Base-by-base conservation (phyloP, 495 filamentous ascomycete species). In the Rostrohypoxylon terebratum region DNA sequence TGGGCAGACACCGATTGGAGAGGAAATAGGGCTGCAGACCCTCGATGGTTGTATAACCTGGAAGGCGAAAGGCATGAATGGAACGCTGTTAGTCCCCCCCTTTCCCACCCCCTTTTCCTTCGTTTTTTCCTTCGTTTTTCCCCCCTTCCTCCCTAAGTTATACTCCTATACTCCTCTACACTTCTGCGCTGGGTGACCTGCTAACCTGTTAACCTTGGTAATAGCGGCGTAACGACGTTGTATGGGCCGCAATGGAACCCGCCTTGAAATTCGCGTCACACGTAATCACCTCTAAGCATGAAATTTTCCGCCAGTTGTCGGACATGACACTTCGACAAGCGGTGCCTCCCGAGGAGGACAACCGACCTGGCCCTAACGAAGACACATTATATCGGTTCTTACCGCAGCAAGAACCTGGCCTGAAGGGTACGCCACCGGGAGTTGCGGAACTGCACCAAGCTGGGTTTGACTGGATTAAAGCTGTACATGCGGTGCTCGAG, bases 191-290 rank as follows among this genome's bases (percentile, higher is more conserved):
- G 3, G 28, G 6, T 28, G 28, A 28, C 6, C 28, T 28, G 1
- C 28, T 5, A 28, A 28, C 28, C 13, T 42, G 42, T 42, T 73
- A 9, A 54, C 44, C 4, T 63, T 13, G 20, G 38, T 6, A 20
- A 11, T 33, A 76, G 78, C 21, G 1, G 31, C 73, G 18, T 1
- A 77, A 81, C 31, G 74, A 80, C 11, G 16, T 23, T 0, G 10
- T 82, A 4, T 81, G 81, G 80, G 13, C 34, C 4, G 81, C 80
- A 0, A n/a, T 82, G 2, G 77, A 79, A 18, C 80, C 81, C 6
- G 77, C 77, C 1, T 42, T 81, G 7, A 63, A 69, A 11, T 63
- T 81, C 10, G 77, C 55, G 14, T 61, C 80, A 4, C 62, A 62
- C 1, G 33, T 81, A 0, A 48, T 82, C 0, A 5, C 61, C 0